Evolutionary conservation across 2,329 filamentous ascomycete species (phyloP).

Genomic region (Cordyceps javanica): DNA sequence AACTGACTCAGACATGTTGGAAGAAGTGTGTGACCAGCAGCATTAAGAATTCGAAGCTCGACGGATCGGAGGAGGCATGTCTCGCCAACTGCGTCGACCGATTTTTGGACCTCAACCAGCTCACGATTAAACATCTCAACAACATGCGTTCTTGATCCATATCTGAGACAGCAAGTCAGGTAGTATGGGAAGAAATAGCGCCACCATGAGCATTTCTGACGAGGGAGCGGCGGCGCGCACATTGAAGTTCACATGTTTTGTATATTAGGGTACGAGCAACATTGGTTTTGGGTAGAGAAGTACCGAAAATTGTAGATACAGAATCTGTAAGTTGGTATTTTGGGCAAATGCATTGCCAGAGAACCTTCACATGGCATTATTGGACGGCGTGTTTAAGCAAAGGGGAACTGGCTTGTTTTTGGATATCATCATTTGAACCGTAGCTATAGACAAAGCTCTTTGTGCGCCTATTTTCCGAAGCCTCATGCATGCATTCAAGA

Average conservation of each 20-base stretch:
- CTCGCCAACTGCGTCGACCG: constrained; percentile 89
- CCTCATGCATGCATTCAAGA: constrained; percentile 21
- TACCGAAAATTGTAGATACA: background rate
- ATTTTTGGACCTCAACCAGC: constrained; percentile 81
- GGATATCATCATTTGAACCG: constrained; percentile 27
- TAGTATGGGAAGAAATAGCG: background rate
- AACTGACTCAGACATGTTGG: constrained; percentile 74
- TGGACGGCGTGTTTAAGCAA: background rate
- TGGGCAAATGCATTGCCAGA: background rate
- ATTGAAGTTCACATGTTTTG: background rate
- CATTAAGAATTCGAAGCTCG: constrained; percentile 67
- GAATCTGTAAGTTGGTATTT: background rate
- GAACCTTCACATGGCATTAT: background rate
- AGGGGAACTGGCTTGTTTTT: constrained; percentile 23
- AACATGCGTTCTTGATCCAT: constrained; percentile 36
- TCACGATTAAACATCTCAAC: constrained; percentile 81
- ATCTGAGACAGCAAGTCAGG: background rate
- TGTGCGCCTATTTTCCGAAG: constrained; percentile 10
- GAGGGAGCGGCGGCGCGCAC: background rate
- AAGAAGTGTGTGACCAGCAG: constrained; percentile 80
- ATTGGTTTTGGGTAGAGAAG: background rate
- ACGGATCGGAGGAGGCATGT: constrained; percentile 73
- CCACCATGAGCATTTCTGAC: background rate
- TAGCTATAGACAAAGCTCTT: constrained; percentile 13
- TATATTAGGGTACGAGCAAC: background rate